Evolutionary conservation across 805 yeast genomes (phyloP).

Genomic region (Yamadazyma ubonensis): DNA sequence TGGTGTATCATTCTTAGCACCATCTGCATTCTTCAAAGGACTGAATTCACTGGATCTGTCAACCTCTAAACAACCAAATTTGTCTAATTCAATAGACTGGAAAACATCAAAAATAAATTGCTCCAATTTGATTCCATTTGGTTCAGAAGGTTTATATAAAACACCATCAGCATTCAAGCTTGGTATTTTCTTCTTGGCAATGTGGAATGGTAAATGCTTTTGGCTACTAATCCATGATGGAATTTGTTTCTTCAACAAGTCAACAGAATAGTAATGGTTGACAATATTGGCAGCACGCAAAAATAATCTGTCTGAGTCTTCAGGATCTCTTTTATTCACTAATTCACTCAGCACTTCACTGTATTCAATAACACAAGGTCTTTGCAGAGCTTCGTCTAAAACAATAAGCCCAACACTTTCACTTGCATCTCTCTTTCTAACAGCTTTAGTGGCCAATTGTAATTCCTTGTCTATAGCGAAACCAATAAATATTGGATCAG

Average conservation of each 20-base stretch:
- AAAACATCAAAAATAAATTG: constrained; percentile 97
- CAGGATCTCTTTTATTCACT: constrained; percentile 61
- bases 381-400: constrained; percentile 49
- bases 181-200: constrained; percentile 88
- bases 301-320: constrained; percentile 52
- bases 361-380: constrained; percentile 92
- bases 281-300: constrained; percentile 96
- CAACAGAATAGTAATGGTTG: constrained; percentile 89
- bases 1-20: constrained; percentile 81
- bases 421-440: constrained; percentile 80
- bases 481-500: constrained; percentile 89
- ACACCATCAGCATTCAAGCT: constrained; percentile 45
- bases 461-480: constrained; percentile 68
- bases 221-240: constrained; percentile 70
- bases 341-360: constrained; percentile 81
- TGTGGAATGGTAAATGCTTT: constrained; percentile 81
- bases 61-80: constrained; percentile 92
- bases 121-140: constrained; percentile 93
- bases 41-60: constrained; percentile 83
- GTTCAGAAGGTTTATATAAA: constrained; percentile 59
- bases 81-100: constrained; percentile 64
- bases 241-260: constrained; percentile 57
- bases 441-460: constrained; percentile 89
- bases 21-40: constrained; percentile 89
- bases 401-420: constrained; percentile 95